phyloP scores from a whole-genome alignment of 2,329 filamentous ascomycete genomes.

The Metarhizium guizhouense region DNA sequence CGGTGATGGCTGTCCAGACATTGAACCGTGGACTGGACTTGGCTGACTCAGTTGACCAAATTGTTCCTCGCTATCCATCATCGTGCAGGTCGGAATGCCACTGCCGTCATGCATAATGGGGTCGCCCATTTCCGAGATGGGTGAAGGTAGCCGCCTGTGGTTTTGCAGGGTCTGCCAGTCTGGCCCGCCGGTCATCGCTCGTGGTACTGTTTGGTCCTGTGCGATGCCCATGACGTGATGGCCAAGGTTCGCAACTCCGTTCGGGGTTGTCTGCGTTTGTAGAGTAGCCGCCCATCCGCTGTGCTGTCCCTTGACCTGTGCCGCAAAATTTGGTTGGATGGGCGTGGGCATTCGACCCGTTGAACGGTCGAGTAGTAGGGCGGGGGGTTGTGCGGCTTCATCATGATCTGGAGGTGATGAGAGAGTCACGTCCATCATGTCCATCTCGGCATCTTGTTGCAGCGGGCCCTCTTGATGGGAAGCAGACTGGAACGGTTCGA shows the following conservation, averaged over 20 bases:
- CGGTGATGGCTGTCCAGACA: constrained; percentile 14
- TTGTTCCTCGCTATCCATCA: constrained; percentile 13
- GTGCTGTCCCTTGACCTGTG: constrained; percentile 44
- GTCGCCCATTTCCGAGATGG: constrained; percentile 50
- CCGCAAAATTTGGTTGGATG: constrained; percentile 49
- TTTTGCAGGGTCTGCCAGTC: constrained; percentile 47
- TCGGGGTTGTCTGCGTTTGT: constrained; percentile 23
- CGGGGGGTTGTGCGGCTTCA: constrained; percentile 8
- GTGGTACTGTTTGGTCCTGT: constrained; percentile 37
- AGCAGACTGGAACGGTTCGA: constrained; percentile 24
- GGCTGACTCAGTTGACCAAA: neutral
- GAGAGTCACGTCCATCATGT: constrained; percentile 34
- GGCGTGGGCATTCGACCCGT: constrained; percentile 48
- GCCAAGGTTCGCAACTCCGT: constrained; percentile 28
- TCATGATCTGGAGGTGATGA: constrained; percentile 10
- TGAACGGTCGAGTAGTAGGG: constrained; percentile 7
- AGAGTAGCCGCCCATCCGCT: constrained; percentile 27
- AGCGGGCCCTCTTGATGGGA: constrained; percentile 9
- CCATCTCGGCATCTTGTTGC: constrained; percentile 33
- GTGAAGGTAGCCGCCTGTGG: constrained; percentile 46
- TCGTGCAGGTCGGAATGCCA: constrained; percentile 21
- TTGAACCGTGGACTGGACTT: constrained; percentile 12
- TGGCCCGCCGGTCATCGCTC: constrained; percentile 32
- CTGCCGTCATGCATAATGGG: constrained; percentile 27
- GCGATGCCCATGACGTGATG: constrained; percentile 31